A percentile compares a stretch with the other conserved stretches of the same genome.
Evolutionary conservation across 257 asterid genomes (phyloP).

Genomic region (Lycium ferocissimum): DNA sequence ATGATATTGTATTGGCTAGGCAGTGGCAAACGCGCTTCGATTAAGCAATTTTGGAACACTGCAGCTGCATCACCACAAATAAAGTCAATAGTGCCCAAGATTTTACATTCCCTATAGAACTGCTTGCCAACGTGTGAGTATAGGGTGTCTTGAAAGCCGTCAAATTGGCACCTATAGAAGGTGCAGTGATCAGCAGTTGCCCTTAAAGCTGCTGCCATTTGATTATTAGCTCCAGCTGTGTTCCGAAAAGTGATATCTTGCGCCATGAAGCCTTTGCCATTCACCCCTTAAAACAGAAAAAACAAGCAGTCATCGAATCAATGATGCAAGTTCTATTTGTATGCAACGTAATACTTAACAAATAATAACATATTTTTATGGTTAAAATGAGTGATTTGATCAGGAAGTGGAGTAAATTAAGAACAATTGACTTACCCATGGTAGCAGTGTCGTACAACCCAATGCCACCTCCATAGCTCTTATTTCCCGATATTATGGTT

Average conservation of each 20-base stretch:
- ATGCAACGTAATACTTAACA: no score
- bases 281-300: neutral
- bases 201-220: neutral
- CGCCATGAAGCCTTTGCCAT: slow-evolving; percentile 20
- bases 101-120: slow-evolving; percentile 32
- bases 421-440: neutral
- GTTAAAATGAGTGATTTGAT: neutral
- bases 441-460: neutral
- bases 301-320: neutral
- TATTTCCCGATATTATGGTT: slow-evolving; percentile 27
- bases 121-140: neutral
- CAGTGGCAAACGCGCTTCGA: neutral
- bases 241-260: slow-evolving; percentile 28
- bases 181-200: neutral
- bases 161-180: slow-evolving; percentile 29
- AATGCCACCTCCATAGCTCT: neutral
- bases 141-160: slow-evolving; percentile 34
- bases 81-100: slow-evolving; percentile 34
- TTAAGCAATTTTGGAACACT: slow-evolving; percentile 25
- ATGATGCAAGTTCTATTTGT: neutral
- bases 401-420: neutral
- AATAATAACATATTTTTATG: no score
- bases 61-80: slow-evolving; percentile 26
- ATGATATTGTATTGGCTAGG: neutral
- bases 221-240: slow-evolving; percentile 17